phyloP scores from a whole-genome alignment of 305 asterid species.

The Solanum hybrid region DNA sequence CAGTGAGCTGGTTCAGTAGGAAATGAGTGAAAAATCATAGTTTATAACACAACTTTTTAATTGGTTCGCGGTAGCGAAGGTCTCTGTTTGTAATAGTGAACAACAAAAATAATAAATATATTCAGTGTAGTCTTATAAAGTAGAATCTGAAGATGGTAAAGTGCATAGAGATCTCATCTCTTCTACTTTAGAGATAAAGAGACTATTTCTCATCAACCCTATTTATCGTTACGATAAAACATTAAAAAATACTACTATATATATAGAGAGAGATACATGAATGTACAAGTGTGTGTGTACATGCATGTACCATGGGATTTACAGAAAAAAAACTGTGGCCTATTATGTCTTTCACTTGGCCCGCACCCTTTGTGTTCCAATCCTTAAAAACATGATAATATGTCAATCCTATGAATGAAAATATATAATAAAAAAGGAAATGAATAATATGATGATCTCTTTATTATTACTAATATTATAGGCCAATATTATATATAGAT shows the following conservation, averaged over 20 bases:
- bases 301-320: not conserved
- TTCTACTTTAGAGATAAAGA: not conserved
- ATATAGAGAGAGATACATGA: not conserved
- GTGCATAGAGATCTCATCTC: fast-evolving
- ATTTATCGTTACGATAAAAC: not conserved
- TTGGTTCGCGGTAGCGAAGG: not conserved
- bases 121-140: not conserved
- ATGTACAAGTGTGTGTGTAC: not conserved
- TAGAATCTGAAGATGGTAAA: not conserved
- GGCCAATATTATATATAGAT: not conserved
- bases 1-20: not conserved
- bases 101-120: not conserved
- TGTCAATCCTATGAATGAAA: slow-evolving; percentile 2
- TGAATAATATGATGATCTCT: not conserved
- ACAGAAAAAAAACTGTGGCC: not conserved
- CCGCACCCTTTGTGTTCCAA: not conserved
- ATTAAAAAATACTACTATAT: not conserved
- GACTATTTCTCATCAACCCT: not conserved
- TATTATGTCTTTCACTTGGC: not conserved
- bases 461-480: too few relatives aligned
- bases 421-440: not conserved
- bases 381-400: slow-evolving; percentile 4
- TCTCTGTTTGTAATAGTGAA: too few relatives aligned
- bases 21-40: too few relatives aligned
- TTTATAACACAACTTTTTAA: too few relatives aligned